Base-by-base conservation (phyloP, 768 basidiomycete genomes). In the Trametes punicea region DNA sequence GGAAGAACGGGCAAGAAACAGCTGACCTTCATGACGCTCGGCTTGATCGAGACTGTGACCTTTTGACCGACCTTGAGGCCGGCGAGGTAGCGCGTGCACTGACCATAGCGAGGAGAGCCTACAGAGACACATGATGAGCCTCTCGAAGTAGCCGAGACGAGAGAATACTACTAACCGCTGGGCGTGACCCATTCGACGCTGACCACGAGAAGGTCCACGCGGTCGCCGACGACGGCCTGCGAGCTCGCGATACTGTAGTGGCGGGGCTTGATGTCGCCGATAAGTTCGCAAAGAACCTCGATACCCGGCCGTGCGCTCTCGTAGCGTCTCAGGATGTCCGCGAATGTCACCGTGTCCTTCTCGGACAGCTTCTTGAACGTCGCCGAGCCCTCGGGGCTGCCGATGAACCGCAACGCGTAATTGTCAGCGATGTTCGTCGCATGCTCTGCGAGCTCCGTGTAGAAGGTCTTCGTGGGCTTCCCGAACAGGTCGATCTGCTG, bases 241-340 rank as follows among this genome's bases (percentile, higher is more conserved):
- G 93, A 84, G 62, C 90, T 93, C 20, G 97, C 96, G 67, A 99
- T 99, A 71, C 93, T 96, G 73, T 99, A 99, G 72, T 98, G 97
- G 59, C 97, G 81, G 3, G 96, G 95, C 72, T 97, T 94, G 76
- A 93, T 98, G 69, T 97, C 93, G 0, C 93, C 95, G 41, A 98
- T 77, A 64, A 97, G 69, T 69, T 91, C 89, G 65, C 95, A 94
- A 3, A 97, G 78, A 53, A 79, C 84, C 71, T 92, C 92, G 33
- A 98, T 85, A 27, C 83, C 81, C 1, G 93, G 93, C 56, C 79
- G 79, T 26, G 96, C 93, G 58, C 84, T 89, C 21, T 77, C 76
- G 70, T 91, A 98, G 67, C 77, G 79, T 59, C 73, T 77, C 46
- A 99, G 73, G 23, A 98, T 76, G 65, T 98, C 94, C 26, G 87